Conservation (phyloP, 257 asterid genomes). For the Marsdenia floribunda region DNA sequence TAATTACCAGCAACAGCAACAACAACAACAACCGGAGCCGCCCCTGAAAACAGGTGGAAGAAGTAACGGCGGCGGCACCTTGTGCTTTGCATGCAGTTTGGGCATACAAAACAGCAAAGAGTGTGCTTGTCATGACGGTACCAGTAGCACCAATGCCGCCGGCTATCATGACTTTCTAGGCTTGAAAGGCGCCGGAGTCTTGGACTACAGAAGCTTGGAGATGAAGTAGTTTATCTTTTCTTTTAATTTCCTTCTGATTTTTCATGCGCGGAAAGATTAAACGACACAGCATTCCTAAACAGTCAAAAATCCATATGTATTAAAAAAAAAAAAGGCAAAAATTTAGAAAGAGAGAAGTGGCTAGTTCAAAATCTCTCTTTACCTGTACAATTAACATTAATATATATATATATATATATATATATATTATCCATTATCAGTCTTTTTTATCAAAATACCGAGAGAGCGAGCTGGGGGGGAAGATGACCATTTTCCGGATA, state of each 20-base stretch:
- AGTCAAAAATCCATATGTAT: neutral
- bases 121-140: slow-evolving; percentile 39
- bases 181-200: slow-evolving; percentile 38
- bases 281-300: no score
- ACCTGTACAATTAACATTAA: slow-evolving; percentile 28
- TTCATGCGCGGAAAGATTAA: slow-evolving; percentile 1
- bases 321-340: slow-evolving; percentile 4
- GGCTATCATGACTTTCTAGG: slow-evolving; percentile 48
- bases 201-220: slow-evolving; percentile 74
- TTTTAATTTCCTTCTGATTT: neutral
- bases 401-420: no score
- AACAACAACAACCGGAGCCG: slow-evolving; percentile 18
- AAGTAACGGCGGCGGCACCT: slow-evolving; percentile 10
- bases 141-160: slow-evolving; percentile 28
- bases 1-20: slow-evolving; percentile 26
- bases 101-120: slow-evolving; percentile 62
- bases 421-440: no score
- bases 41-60: slow-evolving; percentile 25
- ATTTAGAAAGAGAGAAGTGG: slow-evolving; percentile 9
- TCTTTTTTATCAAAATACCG: no score
- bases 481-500: slow-evolving; percentile 14
- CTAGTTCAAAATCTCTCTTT: slow-evolving; percentile 21
- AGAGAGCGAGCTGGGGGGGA: no score
- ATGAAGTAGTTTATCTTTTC: slow-evolving; percentile 32
- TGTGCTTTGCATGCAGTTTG: slow-evolving; percentile 61